Conservation (phyloP, 169 alveolate species). For the Cryptosporidium parvum region DNA sequence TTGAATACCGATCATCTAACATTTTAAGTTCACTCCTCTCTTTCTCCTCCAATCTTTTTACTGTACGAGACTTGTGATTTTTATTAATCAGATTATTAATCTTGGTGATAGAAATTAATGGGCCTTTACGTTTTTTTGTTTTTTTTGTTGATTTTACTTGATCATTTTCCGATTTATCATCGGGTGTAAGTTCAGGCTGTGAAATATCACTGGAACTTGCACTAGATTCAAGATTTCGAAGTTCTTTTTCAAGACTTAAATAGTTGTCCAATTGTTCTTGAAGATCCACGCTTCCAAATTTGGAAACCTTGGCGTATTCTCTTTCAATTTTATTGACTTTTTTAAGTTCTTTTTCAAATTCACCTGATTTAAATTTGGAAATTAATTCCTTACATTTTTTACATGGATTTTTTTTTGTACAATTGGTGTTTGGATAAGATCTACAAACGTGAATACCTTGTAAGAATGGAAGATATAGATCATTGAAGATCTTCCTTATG, state of each 20-base stretch:
- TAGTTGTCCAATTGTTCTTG: not conserved
- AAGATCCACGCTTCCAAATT: not conserved
- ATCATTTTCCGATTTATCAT: not conserved
- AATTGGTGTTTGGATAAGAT: not conserved
- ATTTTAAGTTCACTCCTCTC: not conserved
- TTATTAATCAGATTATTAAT: not conserved
- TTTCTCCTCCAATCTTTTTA: too few species aligned
- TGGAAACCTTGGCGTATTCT: not conserved
- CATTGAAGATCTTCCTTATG: not conserved
- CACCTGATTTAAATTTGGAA: not conserved
- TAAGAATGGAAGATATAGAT: not conserved
- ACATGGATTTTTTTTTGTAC: constrained; percentile 21
- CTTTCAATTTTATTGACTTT: not conserved
- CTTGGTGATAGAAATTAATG: not conserved
- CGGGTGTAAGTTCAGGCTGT: not conserved
- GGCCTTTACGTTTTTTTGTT: not conserved
- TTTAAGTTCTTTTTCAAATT: constrained; percentile 4
- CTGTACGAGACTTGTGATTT: not conserved
- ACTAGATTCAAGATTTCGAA: not conserved
- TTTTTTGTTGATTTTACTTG: not conserved
- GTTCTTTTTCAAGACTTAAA: not conserved
- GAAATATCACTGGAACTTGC: not conserved
- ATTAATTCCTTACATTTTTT: not conserved
- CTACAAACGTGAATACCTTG: not conserved
- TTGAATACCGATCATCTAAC: too few species aligned